A percentile compares a stretch with the other conserved stretches of the same genome.
Evolutionary conservation across 2,329 filamentous ascomycete species (phyloP).

Genomic region (Polytolypa hystricis): DNA sequence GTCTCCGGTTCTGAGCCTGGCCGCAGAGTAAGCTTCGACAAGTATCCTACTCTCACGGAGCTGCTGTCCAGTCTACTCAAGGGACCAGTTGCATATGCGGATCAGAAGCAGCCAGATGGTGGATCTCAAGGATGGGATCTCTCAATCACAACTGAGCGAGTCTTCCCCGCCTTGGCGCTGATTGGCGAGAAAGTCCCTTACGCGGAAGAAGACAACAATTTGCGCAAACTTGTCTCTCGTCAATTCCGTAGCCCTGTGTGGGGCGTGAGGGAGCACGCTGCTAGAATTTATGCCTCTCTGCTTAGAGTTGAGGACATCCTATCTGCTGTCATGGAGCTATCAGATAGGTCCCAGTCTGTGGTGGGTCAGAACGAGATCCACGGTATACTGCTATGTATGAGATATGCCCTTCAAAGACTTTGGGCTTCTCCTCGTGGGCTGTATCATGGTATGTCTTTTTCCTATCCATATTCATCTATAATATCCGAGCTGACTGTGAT

Average conservation of each 20-base stretch:
- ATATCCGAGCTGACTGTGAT: slow-evolving; percentile 3
- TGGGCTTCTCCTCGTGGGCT: slow-evolving; percentile 22
- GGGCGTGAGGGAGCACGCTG: slow-evolving; percentile 37
- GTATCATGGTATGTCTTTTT: slow-evolving; percentile 25
- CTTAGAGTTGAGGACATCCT: slow-evolving; percentile 24
- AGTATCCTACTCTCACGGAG: slow-evolving; percentile 29
- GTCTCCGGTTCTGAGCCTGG: slow-evolving; percentile 34
- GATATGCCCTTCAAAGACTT: slow-evolving; percentile 27
- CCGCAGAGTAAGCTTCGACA: slow-evolving; percentile 29
- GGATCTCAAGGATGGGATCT: slow-evolving; percentile 14
- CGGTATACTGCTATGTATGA: slow-evolving; percentile 29
- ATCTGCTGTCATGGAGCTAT: slow-evolving; percentile 17
- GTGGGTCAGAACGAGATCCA: slow-evolving; percentile 28
- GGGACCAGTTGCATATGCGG: not conserved
- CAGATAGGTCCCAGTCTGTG: slow-evolving; percentile 11
- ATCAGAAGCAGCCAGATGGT: not conserved
- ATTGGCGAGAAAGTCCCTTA: slow-evolving; percentile 33
- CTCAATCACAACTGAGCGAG: slow-evolving; percentile 29
- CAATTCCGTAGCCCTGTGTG: slow-evolving; percentile 35
- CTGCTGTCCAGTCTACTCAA: slow-evolving; percentile 26
- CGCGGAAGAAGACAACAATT: slow-evolving; percentile 20
- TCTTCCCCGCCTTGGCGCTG: slow-evolving; percentile 37
- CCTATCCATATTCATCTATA: slow-evolving; percentile 11
- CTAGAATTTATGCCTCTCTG: slow-evolving; percentile 32
- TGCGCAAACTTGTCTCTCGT: slow-evolving; percentile 23